Base-by-base conservation (phyloP, 1,139 yeast genomes). In the Candida smagusa region DNA sequence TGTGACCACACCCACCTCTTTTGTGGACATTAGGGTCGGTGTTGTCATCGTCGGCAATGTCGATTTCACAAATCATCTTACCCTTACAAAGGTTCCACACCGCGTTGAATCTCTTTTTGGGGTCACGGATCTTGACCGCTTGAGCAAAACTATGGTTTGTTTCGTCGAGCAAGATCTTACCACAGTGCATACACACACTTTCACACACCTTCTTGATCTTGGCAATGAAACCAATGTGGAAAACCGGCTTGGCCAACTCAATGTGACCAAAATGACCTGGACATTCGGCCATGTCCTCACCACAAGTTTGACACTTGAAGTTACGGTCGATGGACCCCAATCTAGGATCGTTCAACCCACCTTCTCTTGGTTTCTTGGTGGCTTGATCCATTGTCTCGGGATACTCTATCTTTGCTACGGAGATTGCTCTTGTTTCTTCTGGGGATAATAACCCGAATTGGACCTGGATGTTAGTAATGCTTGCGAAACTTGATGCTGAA, bases 261-360 rank as follows among this genome's bases (percentile, higher is more conserved):
- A 94, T 94, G 59, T 94, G 98, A 49, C 99, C 99, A 66, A 94
- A 94, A 69, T 94, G 99, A 43, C 99, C 99, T 1, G 97, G 97
- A 65, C 99, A 94, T 60, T 92, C 98, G 43, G 94, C 88, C 97
- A 92, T 92, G 56, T 94, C 96, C 64, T 92, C 98, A 55, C 96
- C 95, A 74, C 99, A 92, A 25, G 99, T 92, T 71, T 90, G 97
- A 74, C 99, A 92, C 68, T 88, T 87, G 74, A 85, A 86, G 61
- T 89, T 90, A 61, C 98, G 81, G 65, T 94, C 99, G 52, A 92
- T 92, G 8, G 97, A 87, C 38, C 99, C 99, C 46, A 94, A 73
- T 53, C 97, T 81, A 41, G 98, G 97, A 59, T 94, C 98, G 59
- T 90, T 90, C 48, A 94, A 73, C 45, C 99, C 99, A 44, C 97